Base-by-base conservation (phyloP, 1,284 basidiomycete genomes). In the Boletus mariae region DNA sequence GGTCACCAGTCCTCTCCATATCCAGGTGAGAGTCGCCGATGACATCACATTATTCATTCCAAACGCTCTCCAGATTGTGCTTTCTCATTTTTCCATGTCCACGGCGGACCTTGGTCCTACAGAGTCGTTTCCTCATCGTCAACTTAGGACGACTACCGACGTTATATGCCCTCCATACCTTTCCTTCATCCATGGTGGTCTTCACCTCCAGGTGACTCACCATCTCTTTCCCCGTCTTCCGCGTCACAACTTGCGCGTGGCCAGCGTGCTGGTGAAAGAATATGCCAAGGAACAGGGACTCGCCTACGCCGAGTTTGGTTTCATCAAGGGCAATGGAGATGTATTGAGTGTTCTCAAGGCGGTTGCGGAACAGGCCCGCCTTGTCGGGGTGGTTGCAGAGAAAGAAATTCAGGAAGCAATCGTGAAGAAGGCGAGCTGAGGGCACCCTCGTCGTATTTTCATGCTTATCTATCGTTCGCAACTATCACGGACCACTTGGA, bases 51-150 rank as follows among this genome's bases (percentile, higher is more conserved):
- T 12, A 15, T 52, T 61, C 42, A 66, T 41, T 23, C 10, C 45
- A 15, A 5, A 11, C 9, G n/a, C 35, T 34, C 31, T 37, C 11
- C 67, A 98, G 92, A 99, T 99, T 62, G 95, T 98, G 1, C 83
- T 99, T 23, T 98, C 95, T 3, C 96, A 99, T 75, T 99, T 97
- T 73, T 92, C 92, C 43, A 95, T 97, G 76, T 94, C 94, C 7
- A 95, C 94, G 1, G 88, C 80, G 10, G 96, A 98, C 67, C 78
- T 98, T 25, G 95, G 95, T 2, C 90, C 93, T 1, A 76, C 76
- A 34, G 97, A 99, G 70, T 94, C 91, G 2, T 99, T 98, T 76
- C 81, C 90, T 1, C 87, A 92, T 61, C 87, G 97, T 31, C 96
- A 99, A 71, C 76, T 99, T 56, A 88, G 96, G 47, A 99, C 97